These are phyloP conservation scores for Silene uniflora DNA, from an alignment of 148 eudicot genomes.

Conservation along the genomic window DNA sequence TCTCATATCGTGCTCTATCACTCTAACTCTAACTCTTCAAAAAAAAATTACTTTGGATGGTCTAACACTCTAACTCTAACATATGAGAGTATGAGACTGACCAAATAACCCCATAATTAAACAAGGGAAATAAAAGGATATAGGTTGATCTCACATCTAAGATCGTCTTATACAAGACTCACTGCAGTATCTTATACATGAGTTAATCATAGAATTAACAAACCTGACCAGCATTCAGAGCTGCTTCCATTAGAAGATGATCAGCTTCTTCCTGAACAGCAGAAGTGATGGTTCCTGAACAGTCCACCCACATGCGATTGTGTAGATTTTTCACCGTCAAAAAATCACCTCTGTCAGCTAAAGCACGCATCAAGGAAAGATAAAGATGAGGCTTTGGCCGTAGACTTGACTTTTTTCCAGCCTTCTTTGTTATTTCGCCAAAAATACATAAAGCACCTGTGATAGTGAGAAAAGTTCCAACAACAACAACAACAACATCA, in stretches of 20 bases:
- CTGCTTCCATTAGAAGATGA: constrained; percentile 72
- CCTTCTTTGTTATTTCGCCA: constrained; percentile 53
- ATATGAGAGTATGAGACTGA: not conserved
- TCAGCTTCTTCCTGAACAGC: constrained; percentile 51
- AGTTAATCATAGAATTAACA: constrained; percentile 5
- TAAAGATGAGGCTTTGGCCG: constrained; percentile 77
- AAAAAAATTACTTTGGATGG: not conserved
- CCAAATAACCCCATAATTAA: not conserved
- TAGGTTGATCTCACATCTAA: not conserved
- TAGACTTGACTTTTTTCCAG: constrained; percentile 31
- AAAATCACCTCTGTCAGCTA: constrained; percentile 52
- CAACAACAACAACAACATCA: too few species aligned
- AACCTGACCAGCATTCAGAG: constrained; percentile 66
- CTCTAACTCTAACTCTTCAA: too few species aligned
- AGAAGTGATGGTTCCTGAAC: constrained; percentile 46
- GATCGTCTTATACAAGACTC: not conserved
- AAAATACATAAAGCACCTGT: constrained; percentile 58
- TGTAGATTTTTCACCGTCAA: constrained; percentile 44
- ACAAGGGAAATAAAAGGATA: not conserved
- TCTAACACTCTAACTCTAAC: too few species aligned
- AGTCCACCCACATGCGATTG: constrained; percentile 56
- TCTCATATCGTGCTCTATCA: too few species aligned
- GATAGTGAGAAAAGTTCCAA: not conserved
- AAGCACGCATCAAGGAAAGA: constrained; percentile 69
- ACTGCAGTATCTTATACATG: not conserved